Evolutionary conservation across 805 yeast genomes (phyloP).

Genomic region (Hanseniaspora guilliermondii): DNA sequence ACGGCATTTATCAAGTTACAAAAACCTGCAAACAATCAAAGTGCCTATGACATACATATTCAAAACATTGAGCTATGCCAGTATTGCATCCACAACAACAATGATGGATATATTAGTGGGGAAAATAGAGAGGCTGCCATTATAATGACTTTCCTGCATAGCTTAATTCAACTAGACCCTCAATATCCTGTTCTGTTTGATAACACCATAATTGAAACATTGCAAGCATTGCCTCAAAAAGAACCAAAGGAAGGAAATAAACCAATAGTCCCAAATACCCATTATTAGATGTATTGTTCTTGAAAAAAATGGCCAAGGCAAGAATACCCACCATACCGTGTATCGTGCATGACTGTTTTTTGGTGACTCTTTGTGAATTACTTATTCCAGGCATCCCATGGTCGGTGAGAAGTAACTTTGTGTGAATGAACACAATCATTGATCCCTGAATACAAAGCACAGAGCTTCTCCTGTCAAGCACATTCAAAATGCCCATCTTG

Average conservation of each 20-base stretch:
- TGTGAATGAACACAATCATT: constrained; percentile 6
- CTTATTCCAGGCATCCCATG: constrained; percentile 4
- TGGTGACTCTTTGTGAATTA: constrained; percentile 1
- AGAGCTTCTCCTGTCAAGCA: constrained; percentile 1
- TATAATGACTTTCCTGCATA: background rate
- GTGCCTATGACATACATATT: constrained; percentile 5
- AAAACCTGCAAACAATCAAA: constrained; percentile 19
- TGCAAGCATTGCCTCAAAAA: constrained; percentile 4
- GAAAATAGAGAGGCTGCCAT: background rate
- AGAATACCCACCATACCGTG: background rate
- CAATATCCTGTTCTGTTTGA: constrained; percentile 2
- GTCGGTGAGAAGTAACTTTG: background rate
- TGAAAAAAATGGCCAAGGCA: background rate
- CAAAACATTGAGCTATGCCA: constrained; percentile 14
- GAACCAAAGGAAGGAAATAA: background rate
- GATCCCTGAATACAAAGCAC: constrained; percentile 8
- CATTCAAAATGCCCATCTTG: background rate
- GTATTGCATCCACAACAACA: constrained; percentile 20
- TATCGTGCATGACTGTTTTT: constrained; percentile 1
- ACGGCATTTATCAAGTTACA: constrained; percentile 20
- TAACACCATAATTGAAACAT: constrained; percentile 10
- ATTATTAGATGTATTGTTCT: background rate
- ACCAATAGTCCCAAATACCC: background rate
- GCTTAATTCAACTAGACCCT: background rate
- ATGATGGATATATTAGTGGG: constrained; percentile 17